phyloP scores from a whole-genome alignment of 1,284 basidiomycete species.

The Mycena citricolor region DNA sequence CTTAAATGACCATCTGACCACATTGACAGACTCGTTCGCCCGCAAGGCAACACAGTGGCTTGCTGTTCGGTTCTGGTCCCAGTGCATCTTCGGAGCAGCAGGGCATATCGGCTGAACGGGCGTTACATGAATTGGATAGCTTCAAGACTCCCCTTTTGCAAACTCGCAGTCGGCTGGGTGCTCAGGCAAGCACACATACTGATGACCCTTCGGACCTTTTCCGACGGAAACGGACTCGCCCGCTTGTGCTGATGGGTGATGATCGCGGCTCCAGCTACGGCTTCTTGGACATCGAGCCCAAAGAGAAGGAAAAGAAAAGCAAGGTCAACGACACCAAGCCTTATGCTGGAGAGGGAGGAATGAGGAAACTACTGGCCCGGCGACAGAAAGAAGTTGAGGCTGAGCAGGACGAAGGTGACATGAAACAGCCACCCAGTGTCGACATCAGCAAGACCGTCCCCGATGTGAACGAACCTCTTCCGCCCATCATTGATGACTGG shows the following conservation, averaged over 20 bases:
- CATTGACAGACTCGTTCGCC: slow-evolving; percentile 44
- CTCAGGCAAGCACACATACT: slow-evolving; percentile 32
- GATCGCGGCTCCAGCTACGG: slow-evolving; percentile 38
- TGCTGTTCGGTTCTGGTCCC: slow-evolving; percentile 43
- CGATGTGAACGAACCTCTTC: not conserved
- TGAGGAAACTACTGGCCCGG: slow-evolving; percentile 66
- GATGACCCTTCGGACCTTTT: slow-evolving; percentile 61
- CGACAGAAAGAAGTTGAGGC: slow-evolving; percentile 33
- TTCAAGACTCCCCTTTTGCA: slow-evolving; percentile 76
- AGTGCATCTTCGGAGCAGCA: slow-evolving; percentile 29
- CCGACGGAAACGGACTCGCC: slow-evolving; percentile 52
- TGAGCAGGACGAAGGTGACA: slow-evolving; percentile 23
- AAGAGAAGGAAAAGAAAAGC: slow-evolving; percentile 29
- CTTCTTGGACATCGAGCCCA: slow-evolving; percentile 31
- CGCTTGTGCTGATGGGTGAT: slow-evolving; percentile 60
- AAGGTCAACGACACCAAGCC: slow-evolving; percentile 58
- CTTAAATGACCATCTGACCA: slow-evolving; percentile 6
- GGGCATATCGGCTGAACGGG: slow-evolving; percentile 55
- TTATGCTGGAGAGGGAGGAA: slow-evolving; percentile 70
- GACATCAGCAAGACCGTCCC: not conserved
- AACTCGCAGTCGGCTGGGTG: slow-evolving; percentile 55
- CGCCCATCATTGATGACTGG: slow-evolving; percentile 27
- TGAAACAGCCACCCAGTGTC: not conserved
- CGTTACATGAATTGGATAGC: slow-evolving; percentile 66
- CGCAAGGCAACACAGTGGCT: slow-evolving; percentile 47